Base-by-base conservation (phyloP, 495 filamentous ascomycete genomes). In the Terfezia claveryi region DNA sequence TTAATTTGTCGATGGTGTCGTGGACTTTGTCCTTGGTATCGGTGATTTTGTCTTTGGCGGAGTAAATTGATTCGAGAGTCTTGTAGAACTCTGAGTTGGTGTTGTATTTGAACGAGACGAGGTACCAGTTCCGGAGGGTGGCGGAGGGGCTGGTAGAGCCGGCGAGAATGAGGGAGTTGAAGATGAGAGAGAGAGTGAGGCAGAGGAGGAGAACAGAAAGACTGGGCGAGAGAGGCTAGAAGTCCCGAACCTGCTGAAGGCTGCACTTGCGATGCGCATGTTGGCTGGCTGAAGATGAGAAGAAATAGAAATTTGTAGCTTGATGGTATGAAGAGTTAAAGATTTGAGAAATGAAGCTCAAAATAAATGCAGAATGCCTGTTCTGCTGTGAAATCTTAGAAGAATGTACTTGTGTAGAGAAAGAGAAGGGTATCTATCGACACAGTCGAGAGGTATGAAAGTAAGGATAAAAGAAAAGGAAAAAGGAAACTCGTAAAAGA, bases 151-250 rank as follows among this genome's bases (percentile, higher is more conserved):
- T 14, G 3, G 61, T 60, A 12, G 49, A 12, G 49, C 61, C 61
- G 9, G 57, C 54, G 11, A 63, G 49, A 68, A 66, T 52, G 67
- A 71, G 36, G 67, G 68, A 41, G 64, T 71, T 44, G 68, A 68
- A 44, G 68, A 63, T 46, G 67, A 70, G 56, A n/a, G 60, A 63
- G 51, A 63, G 59, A 5, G 61, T 60, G 11, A 63, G 49, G 38
- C 53, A 23, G 20, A 60, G 41, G 12, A 63, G 16, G 52, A 44
- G 57, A 63, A 57, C 8, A 63, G 46, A 7, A 63, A 57, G 32
- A 56, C 52, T 46, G 54, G 63, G 41, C 41, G 41, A 20, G 50
- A 27, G 54, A 10, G 20, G n/a, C 37, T 38, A 3, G 37, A 20
- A 20, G 23, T 27, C 2, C 50, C 46, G 8, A 57, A 49, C 0